Percentiles rank a stretch among this genome's conserved stretches.
These are phyloP conservation scores for Andrographis paniculata DNA, from an alignment of 305 asterid genomes.

Conservation along the genomic window DNA sequence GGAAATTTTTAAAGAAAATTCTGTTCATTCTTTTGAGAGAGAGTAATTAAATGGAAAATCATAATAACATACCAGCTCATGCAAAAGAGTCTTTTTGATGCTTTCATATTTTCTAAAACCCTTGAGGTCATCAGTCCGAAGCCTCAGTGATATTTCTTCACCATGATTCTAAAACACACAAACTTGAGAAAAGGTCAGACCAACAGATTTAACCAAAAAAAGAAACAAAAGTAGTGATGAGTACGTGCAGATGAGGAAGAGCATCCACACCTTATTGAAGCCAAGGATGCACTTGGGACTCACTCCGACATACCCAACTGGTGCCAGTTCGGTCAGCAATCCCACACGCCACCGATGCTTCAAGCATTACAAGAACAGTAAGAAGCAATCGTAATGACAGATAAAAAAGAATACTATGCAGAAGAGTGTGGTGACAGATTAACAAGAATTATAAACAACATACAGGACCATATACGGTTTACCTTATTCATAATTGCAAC, in stretches of 20 bases:
- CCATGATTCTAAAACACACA: constrained; percentile 65
- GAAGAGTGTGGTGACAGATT: neutral
- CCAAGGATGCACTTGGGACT: constrained; percentile 88
- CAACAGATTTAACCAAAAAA: constrained; percentile 1
- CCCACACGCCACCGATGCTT: constrained; percentile 96
- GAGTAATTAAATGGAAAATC: constrained; percentile 7
- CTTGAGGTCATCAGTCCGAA: constrained; percentile 91
- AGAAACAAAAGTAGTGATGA: constrained; percentile 2
- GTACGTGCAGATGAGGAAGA: constrained; percentile 2
- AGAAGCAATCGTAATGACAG: constrained; percentile 14
- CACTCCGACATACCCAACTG: constrained; percentile 90
- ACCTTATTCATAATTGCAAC: constrained; percentile 96
- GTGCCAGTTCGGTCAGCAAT: constrained; percentile 91
- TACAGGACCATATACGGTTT: constrained; percentile 16
- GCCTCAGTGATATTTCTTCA: constrained; percentile 90
- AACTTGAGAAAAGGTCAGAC: constrained; percentile 18
- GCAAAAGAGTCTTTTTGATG: constrained; percentile 84
- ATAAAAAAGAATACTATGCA: constrained; percentile 1
- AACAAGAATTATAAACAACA: constrained; percentile 9
- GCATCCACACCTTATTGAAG: constrained; percentile 62
- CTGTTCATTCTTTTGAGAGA: constrained; percentile 4
- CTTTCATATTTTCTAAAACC: constrained; percentile 91
- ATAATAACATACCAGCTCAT: constrained; percentile 63
- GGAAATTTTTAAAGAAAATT: neutral
- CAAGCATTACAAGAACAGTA: constrained; percentile 26